phyloP scores from a whole-genome alignment of 1,139 yeast species.

The Yamadazyma dendronema region DNA sequence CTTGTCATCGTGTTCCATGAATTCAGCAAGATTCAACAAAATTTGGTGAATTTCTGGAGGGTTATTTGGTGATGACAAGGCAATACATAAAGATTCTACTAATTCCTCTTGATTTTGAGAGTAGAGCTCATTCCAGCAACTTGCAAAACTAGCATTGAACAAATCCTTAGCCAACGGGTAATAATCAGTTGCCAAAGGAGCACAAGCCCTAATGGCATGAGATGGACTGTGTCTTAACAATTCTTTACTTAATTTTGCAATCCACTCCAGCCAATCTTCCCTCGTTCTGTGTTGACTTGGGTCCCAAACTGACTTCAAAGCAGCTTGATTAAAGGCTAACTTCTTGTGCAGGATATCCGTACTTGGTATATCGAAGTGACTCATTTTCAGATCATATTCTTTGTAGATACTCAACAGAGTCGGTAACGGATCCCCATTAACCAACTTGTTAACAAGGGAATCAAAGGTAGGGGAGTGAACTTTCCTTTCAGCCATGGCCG shows the following conservation, averaged over 20 bases:
- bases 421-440: slow-evolving; percentile 89
- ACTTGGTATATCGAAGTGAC: slow-evolving; percentile 58
- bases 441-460: slow-evolving; percentile 70
- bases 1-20: slow-evolving; percentile 96
- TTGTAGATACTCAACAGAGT: slow-evolving; percentile 70
- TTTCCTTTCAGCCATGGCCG: slow-evolving; percentile 60
- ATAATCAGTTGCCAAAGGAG: slow-evolving; percentile 84
- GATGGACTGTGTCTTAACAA: slow-evolving; percentile 90
- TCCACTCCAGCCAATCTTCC: slow-evolving; percentile 99
- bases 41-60: slow-evolving; percentile 97
- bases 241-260: slow-evolving; percentile 81
- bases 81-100: slow-evolving; percentile 80
- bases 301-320: slow-evolving; percentile 86
- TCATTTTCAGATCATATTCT: slow-evolving; percentile 52
- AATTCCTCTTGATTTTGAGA: slow-evolving; percentile 92
- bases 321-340: slow-evolving; percentile 76
- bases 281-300: slow-evolving; percentile 83
- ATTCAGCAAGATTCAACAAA: slow-evolving; percentile 85
- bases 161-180: slow-evolving; percentile 87
- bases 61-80: slow-evolving; percentile 84
- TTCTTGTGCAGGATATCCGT: slow-evolving; percentile 72
- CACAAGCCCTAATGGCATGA: slow-evolving; percentile 91
- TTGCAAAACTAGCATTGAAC: slow-evolving; percentile 92
- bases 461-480: slow-evolving; percentile 78
- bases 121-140: slow-evolving; percentile 93